Conservation (phyloP, 2,329 filamentous ascomycete genomes). For the Ophidiomyces ophidiicola region DNA sequence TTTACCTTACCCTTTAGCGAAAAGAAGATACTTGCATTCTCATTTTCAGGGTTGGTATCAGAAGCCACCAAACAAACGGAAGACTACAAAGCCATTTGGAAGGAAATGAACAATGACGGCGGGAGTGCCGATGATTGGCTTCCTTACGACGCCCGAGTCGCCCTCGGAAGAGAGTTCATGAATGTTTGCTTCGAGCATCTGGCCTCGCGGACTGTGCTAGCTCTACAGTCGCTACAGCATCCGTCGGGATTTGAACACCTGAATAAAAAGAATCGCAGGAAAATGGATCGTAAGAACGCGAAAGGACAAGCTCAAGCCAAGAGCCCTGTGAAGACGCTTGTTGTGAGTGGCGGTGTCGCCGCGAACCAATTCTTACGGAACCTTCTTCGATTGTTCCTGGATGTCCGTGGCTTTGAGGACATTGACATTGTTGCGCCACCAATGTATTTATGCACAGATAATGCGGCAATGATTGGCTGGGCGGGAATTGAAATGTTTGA, state of each 20-base stretch:
- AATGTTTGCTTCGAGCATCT: slow-evolving; percentile 78
- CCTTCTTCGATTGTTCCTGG: slow-evolving; percentile 50
- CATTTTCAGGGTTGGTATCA: slow-evolving; percentile 61
- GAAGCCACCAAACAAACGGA: slow-evolving; percentile 48
- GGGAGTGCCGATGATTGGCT: slow-evolving; percentile 24
- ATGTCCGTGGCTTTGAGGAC: slow-evolving; percentile 51
- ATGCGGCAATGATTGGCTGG: slow-evolving; percentile 97
- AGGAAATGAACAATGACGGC: slow-evolving; percentile 19
- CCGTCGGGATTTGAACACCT: slow-evolving; percentile 1
- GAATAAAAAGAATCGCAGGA: slow-evolving; percentile 4
- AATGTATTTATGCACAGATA: slow-evolving; percentile 70
- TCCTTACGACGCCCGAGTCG: slow-evolving; percentile 48
- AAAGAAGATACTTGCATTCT: slow-evolving; percentile 50
- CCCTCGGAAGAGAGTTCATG: slow-evolving; percentile 63
- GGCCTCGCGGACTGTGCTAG: slow-evolving; percentile 59
- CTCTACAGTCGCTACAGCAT: slow-evolving; percentile 39
- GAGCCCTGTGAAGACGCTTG: slow-evolving; percentile 47
- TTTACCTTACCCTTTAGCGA: slow-evolving; percentile 56
- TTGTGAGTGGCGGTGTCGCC: slow-evolving; percentile 83
- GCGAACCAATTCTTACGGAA: slow-evolving; percentile 67
- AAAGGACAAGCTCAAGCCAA: neutral
- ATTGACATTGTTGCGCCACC: slow-evolving; percentile 64
- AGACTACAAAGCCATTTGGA: slow-evolving; percentile 25
- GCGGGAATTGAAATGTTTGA: slow-evolving; percentile 83
- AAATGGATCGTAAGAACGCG: neutral